Evolutionary conservation across 106 monocot genomes (phyloP).

Genomic region (Dendrobium huoshanense): DNA sequence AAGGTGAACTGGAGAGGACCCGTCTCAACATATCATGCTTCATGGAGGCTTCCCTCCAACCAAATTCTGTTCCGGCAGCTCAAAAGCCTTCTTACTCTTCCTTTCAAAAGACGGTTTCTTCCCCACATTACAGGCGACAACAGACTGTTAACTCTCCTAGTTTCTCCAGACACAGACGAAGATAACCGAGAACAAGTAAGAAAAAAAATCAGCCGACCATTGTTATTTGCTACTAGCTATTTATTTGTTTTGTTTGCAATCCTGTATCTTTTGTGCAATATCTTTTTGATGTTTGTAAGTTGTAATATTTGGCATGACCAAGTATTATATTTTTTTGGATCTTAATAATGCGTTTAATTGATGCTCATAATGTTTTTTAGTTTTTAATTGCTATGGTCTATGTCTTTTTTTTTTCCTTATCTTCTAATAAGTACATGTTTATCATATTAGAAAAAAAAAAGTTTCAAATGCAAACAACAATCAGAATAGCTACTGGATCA

Average conservation of each 20-base stretch:
- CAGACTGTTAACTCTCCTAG: slow-evolving; percentile 43
- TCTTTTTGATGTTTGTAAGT: slow-evolving; percentile 1
- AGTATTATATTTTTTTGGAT: neutral
- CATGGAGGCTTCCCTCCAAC: slow-evolving; percentile 30
- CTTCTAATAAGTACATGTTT: too few relatives aligned
- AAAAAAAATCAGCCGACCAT: neutral
- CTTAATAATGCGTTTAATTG: neutral
- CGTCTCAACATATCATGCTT: slow-evolving; percentile 51
- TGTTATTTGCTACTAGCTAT: slow-evolving; percentile 2
- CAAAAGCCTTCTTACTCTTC: slow-evolving; percentile 28
- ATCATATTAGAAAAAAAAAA: too few relatives aligned
- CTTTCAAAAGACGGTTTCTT: slow-evolving; percentile 27
- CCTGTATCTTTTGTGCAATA: neutral
- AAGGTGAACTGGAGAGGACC: slow-evolving; percentile 84
- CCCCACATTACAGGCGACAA: slow-evolving; percentile 53
- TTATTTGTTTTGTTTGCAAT: slow-evolving; percentile 6
- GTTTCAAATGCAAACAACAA: too few relatives aligned
- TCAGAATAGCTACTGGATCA: too few relatives aligned
- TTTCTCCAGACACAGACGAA: slow-evolving; percentile 52
- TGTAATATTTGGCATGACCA: neutral
- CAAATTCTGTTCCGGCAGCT: slow-evolving; percentile 18
- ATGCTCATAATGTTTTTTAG: neutral
- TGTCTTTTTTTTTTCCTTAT: too few relatives aligned
- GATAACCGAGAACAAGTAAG: neutral
- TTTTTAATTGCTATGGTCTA: neutral